Percentiles rank a stretch among this genome's conserved stretches.
These are phyloP conservation scores for Leucoagaricus sp. DNA, from an alignment of 1,284 basidiomycete species.

Conservation along the genomic window DNA sequence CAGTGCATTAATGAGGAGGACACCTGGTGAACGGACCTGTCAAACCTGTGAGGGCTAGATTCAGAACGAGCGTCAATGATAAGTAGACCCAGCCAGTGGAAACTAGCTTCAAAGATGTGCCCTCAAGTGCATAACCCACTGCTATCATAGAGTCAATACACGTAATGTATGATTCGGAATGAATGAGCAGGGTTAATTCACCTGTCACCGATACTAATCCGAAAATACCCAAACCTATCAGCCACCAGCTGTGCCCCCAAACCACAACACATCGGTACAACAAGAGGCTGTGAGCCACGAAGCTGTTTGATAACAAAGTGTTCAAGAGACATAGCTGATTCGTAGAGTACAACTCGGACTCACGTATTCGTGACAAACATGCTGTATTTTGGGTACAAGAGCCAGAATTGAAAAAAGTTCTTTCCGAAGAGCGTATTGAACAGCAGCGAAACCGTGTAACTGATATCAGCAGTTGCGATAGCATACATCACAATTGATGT, in stretches of 20 bases:
- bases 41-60: slow-evolving; percentile 19
- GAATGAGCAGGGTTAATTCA: neutral
- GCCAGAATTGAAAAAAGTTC: slow-evolving; percentile 3
- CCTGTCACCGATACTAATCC: slow-evolving; percentile 22
- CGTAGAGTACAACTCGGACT: neutral
- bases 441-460: slow-evolving; percentile 6
- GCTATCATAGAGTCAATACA: slow-evolving; percentile 12
- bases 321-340: neutral
- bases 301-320: slow-evolving; percentile 15
- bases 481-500: slow-evolving; percentile 6
- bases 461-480: neutral
- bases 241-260: slow-evolving; percentile 21
- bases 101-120: slow-evolving; percentile 13
- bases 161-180: neutral
- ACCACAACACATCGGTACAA: slow-evolving; percentile 26
- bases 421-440: neutral
- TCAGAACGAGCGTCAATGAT: slow-evolving; percentile 24
- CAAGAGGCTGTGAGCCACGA: slow-evolving; percentile 24
- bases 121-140: slow-evolving; percentile 25
- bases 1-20: neutral
- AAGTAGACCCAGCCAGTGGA: slow-evolving; percentile 20
- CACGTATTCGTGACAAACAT: slow-evolving; percentile 18
- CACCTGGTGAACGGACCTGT: slow-evolving; percentile 17
- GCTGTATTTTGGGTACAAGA: slow-evolving; percentile 18
- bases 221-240: slow-evolving; percentile 17